These are phyloP conservation scores for Edaphochlamys debaryana DNA, from an alignment of 139 green algal genomes.

Conservation along the genomic window DNA sequence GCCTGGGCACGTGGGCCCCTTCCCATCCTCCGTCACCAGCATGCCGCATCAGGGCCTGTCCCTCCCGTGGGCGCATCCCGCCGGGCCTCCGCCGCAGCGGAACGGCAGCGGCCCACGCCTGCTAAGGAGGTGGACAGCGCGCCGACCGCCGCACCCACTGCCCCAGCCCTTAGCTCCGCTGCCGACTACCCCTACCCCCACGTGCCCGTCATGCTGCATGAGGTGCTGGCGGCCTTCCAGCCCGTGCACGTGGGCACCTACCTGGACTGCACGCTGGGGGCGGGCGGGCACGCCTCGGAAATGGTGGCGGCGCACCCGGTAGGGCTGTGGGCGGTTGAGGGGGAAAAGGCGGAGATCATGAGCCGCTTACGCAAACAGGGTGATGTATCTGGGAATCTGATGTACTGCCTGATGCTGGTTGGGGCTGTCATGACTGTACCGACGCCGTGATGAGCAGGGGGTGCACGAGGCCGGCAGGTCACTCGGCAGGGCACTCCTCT, in stretches of 20 bases:
- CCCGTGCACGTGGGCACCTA: conserved; percentile 57
- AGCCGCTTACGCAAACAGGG: not conserved
- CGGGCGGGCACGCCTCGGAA: conserved; percentile 81
- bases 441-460: no score
- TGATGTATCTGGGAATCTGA: not conserved
- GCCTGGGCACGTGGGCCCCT: no score
- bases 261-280: conserved; percentile 92
- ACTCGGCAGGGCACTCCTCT: no score
- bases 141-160: no score
- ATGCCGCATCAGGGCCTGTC: no score
- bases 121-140: no score
- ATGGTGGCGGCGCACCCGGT: conserved; percentile 78
- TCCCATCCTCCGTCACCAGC: no score
- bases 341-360: not conserved
- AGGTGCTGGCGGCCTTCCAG: conserved; percentile 26
- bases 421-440: not conserved
- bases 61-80: no score
- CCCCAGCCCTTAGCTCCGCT: no score
- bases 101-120: no score
- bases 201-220: conserved; percentile 12
- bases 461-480: no score
- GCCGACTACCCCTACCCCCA: conserved; percentile 16
- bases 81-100: no score
- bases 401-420: not conserved
- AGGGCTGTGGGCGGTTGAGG: not conserved